phyloP scores from a whole-genome alignment of 768 basidiomycete genomes.

The Agrocybe chaxingu region DNA sequence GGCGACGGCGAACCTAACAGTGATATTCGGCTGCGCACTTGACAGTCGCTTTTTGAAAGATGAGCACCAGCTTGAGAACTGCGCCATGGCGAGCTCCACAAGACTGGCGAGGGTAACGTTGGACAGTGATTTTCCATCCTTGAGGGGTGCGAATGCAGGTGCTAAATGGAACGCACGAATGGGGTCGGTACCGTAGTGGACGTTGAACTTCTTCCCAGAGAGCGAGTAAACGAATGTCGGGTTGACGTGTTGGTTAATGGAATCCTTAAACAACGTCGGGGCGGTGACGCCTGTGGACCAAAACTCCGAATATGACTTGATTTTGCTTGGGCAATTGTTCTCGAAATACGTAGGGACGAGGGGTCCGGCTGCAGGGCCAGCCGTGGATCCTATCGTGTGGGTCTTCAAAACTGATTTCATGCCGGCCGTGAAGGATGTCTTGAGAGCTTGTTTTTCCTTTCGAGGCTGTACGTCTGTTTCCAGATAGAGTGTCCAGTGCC shows the following conservation, averaged over 20 bases:
- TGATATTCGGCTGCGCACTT: conserved; percentile 7
- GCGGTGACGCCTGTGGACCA: conserved; percentile 42
- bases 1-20: conserved; percentile 38
- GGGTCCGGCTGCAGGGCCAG: conserved; percentile 35
- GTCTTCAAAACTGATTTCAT: conserved; percentile 16
- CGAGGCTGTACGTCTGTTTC: conserved; percentile 23
- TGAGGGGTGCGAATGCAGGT: conserved; percentile 21
- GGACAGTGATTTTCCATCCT: conserved; percentile 1
- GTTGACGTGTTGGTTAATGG: conserved; percentile 31
- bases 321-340: neutral
- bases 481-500: conserved; percentile 37
- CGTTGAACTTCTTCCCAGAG: conserved; percentile 32
- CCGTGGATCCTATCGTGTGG: conserved; percentile 1
- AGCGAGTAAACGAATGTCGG: conserved; percentile 44
- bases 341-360: conserved; percentile 12
- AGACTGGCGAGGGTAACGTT: conserved; percentile 17
- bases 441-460: conserved; percentile 16
- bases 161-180: conserved; percentile 39
- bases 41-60: conserved; percentile 21
- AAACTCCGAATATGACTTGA: conserved; percentile 21
- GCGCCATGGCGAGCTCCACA: conserved; percentile 23
- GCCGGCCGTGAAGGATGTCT: conserved; percentile 15
- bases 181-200: conserved; percentile 45
- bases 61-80: conserved; percentile 33
- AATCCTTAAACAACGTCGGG: conserved; percentile 9